phyloP scores from a whole-genome alignment of 345 rosid genomes.

The Melaleuca alternifolia region DNA sequence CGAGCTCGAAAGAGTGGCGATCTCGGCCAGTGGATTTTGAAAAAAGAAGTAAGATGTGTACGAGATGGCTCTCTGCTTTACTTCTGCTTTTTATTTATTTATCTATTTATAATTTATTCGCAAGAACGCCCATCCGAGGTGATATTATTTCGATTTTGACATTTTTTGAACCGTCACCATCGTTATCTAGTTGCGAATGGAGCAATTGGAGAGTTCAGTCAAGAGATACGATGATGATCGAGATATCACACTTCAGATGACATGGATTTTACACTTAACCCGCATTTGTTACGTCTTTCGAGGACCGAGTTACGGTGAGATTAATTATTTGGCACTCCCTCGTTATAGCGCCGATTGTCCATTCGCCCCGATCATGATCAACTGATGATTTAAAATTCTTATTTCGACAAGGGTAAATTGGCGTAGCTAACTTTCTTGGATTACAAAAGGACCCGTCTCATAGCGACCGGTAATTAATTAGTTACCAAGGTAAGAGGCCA shows the following conservation, averaged over 20 bases:
- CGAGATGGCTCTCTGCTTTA: neutral
- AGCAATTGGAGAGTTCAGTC: fast-evolving
- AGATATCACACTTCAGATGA: fast-evolving
- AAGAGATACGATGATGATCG: fast-evolving
- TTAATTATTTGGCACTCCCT: fast-evolving
- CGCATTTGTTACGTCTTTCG: neutral
- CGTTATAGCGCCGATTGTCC: fast-evolving
- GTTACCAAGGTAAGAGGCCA: neutral
- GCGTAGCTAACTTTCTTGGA: fast-evolving
- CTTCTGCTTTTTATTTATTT: fast-evolving
- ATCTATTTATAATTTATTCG: neutral
- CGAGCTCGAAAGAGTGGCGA: neutral
- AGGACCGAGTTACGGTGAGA: neutral
- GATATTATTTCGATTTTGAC: neutral
- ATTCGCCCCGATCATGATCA: too few species aligned
- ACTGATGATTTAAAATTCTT: too few species aligned
- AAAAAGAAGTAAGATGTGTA: neutral
- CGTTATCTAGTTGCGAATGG: neutral
- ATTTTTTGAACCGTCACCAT: fast-evolving
- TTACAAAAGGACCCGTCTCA: fast-evolving
- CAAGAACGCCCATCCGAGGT: neutral
- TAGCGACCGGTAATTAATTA: neutral
- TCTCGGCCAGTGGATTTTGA: neutral
- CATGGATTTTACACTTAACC: neutral
- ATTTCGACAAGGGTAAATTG: fast-evolving